Base-by-base conservation (phyloP, 495 filamentous ascomycete genomes). In the Pseudevernia furfuracea region DNA sequence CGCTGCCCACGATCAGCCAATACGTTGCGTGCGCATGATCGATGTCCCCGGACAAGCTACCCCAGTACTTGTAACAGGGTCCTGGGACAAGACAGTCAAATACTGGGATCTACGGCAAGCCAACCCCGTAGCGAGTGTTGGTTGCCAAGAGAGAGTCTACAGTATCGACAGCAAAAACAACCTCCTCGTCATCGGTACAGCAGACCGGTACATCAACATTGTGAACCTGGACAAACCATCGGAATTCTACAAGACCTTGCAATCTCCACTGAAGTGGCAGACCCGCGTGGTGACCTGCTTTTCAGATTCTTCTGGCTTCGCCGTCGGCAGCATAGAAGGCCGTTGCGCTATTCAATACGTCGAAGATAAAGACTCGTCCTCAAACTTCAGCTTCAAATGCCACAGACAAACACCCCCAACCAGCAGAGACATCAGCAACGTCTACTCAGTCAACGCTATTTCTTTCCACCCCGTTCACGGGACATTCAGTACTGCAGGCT, bases 51-150 rank as follows among this genome's bases (percentile, higher is more conserved):
- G 73, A 60, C 79, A 76, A 68, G 76, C 78, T 52, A 73, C 74
- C 62, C 87, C 78, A 67, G 85, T 94, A 72, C 80, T 96, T 38
- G 86, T 92, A 32, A 94, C 93, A 2, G 93, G 93, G 43, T 92
- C 89, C 4, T 97, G 93, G 93, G 93, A 97, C 77, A 95, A 94
- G 79, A 94, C 86, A 2, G 78, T 97, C 74, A 96, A 94, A 74
- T 96, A 93, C 77, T 97, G 93, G 93, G 93, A 97, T 73, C 74
- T 96, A 58, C 86, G 91, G 23, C 79, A 83, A 66, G 74, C 78
- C 43, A 79, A 74, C 17, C 83, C 90, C 15, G 84, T 88, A 58
- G 89, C 81, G 9, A 77, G 77, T 11, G 68, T 96, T 5, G 75
- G 83, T 28, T 87, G 86, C 66, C 86, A 87, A 65, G 91, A 97